Evolutionary conservation across 495 filamentous ascomycete species (phyloP).

Genomic region (Pseudomonodictys pantanalensis): DNA sequence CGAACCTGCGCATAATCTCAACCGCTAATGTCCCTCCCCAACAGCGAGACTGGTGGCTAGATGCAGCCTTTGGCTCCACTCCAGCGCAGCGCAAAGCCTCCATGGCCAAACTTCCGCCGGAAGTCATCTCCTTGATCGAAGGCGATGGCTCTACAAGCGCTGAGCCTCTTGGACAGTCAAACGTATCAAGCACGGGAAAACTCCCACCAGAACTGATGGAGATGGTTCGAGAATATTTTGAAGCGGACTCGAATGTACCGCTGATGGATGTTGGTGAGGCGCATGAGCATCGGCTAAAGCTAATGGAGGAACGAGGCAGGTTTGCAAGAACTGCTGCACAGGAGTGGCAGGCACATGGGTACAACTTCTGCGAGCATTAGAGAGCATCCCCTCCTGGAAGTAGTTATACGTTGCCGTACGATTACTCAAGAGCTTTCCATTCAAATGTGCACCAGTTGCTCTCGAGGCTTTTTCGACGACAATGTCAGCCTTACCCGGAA

Average conservation of each 20-base stretch:
- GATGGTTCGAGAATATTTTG: not conserved
- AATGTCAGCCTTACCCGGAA: no score
- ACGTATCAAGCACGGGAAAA: no score
- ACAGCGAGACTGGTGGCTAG: constrained; percentile 32
- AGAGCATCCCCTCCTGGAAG: no score
- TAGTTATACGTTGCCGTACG: no score
- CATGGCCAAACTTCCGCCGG: no score
- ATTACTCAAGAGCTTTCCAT: no score
- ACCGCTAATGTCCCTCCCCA: constrained; percentile 23
- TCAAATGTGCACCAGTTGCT: no score
- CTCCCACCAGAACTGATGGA: not conserved
- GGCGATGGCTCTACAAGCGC: not conserved
- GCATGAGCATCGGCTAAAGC: not conserved
- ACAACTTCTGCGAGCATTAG: constrained; percentile 31
- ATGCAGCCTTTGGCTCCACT: not conserved
- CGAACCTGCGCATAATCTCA: constrained; percentile 21
- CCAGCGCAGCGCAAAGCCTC: no score
- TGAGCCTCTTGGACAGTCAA: no score
- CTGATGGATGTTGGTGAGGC: constrained; percentile 5
- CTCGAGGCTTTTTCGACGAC: no score
- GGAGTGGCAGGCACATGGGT: not conserved
- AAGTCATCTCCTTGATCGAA: no score
- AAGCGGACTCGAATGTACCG: not conserved
- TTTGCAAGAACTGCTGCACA: not conserved
- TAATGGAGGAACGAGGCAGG: not conserved